Evolutionary conservation across 2,329 filamentous ascomycete genomes (phyloP).

Genomic region (Stylonectria norvegica): DNA sequence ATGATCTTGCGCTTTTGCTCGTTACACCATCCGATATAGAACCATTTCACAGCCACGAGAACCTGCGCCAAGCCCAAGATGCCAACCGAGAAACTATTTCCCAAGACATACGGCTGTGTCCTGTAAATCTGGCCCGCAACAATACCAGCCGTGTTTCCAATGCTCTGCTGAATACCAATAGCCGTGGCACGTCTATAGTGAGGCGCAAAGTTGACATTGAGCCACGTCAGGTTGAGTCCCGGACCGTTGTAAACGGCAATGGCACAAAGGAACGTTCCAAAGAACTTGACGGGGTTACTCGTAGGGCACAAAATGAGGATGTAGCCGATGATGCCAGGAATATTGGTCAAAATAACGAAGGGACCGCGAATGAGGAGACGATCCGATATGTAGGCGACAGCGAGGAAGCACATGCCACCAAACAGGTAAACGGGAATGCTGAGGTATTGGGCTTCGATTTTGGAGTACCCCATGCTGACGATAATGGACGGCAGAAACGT

Average conservation of each 20-base stretch:
- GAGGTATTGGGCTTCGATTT: slow-evolving; percentile 50
- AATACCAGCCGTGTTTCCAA: slow-evolving; percentile 46
- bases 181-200: slow-evolving; percentile 45
- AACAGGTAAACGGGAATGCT: slow-evolving; percentile 56
- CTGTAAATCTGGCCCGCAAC: slow-evolving; percentile 39
- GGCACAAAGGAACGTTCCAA: slow-evolving; percentile 47
- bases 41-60: slow-evolving; percentile 37
- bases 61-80: slow-evolving; percentile 31
- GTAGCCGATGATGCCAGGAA: slow-evolving; percentile 48
- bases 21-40: slow-evolving; percentile 43
- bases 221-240: slow-evolving; percentile 46
- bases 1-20: slow-evolving; percentile 36
- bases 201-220: slow-evolving; percentile 43
- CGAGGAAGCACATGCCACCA: slow-evolving; percentile 44
- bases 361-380: slow-evolving; percentile 31
- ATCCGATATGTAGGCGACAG: slow-evolving; percentile 46
- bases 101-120: slow-evolving; percentile 31
- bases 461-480: slow-evolving; percentile 47
- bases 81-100: slow-evolving; percentile 26
- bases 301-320: slow-evolving; percentile 46
- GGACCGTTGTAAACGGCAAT: slow-evolving; percentile 46
- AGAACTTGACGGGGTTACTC: slow-evolving; percentile 47
- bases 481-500: slow-evolving; percentile 58
- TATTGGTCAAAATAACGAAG: slow-evolving; percentile 56
- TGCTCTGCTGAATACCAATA: slow-evolving; percentile 43